phyloP scores from a whole-genome alignment of 768 basidiomycete genomes.

The Pilatotrama ljubarskyi region DNA sequence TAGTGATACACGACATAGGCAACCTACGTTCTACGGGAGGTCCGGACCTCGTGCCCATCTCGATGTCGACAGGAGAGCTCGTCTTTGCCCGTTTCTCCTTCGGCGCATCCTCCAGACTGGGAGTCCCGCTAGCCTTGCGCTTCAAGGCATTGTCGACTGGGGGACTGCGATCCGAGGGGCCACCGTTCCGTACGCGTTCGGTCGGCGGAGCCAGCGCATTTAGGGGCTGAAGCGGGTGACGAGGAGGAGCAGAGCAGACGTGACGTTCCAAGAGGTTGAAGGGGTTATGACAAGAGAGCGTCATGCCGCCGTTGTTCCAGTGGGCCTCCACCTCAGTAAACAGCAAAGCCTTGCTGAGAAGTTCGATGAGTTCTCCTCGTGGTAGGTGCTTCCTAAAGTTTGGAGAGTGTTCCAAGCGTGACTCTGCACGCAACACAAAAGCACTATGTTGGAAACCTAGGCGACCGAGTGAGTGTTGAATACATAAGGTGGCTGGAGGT shows the following conservation, averaged over 20 bases:
- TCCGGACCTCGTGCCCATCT: neutral
- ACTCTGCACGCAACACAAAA: conserved; percentile 77
- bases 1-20: neutral
- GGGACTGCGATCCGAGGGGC: neutral
- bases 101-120: conserved; percentile 36
- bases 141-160: conserved; percentile 13
- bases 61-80: conserved; percentile 3
- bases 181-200: neutral
- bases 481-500: neutral
- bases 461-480: neutral
- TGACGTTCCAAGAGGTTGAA: conserved; percentile 81
- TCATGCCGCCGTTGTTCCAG: conserved; percentile 64
- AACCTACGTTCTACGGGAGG: conserved; percentile 20
- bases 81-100: conserved; percentile 65
- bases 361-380: conserved; percentile 78
- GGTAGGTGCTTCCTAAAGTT: conserved; percentile 72
- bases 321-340: conserved; percentile 85
- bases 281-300: conserved; percentile 62
- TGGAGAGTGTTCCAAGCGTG: conserved; percentile 66
- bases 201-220: neutral
- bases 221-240: neutral
- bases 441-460: conserved; percentile 81
- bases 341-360: conserved; percentile 76
- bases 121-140: conserved; percentile 26
- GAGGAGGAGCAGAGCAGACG: conserved; percentile 50